Percentiles rank a stretch among this genome's conserved stretches.
Evolutionary conservation across 2,329 filamentous ascomycete genomes (phyloP).

Genomic region (Apiospora pterosperma): DNA sequence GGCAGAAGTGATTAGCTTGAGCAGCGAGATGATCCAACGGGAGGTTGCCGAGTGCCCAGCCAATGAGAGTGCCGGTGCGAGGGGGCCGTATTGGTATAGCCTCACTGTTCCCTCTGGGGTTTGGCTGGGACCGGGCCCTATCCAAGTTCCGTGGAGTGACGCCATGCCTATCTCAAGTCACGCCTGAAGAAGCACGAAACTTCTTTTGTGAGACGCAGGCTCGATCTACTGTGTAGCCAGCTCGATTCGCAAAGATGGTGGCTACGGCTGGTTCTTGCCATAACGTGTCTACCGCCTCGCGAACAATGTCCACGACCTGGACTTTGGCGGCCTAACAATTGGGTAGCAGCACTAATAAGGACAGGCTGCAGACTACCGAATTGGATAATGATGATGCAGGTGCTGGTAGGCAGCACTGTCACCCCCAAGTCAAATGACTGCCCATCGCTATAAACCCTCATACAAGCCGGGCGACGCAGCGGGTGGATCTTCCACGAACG

Average conservation of each 20-base stretch:
- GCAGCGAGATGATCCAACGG: background rate
- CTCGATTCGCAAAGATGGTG: background rate
- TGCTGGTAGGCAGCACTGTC: background rate
- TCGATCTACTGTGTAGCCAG: background rate
- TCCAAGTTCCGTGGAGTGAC: background rate
- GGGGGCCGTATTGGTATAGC: background rate
- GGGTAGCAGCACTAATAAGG: background rate
- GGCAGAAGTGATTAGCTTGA: background rate
- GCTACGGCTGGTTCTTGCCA: background rate
- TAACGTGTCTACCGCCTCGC: background rate
- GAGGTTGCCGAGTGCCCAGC: background rate
- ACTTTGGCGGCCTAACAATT: background rate
- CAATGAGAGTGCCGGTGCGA: background rate
- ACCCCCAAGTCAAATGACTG: background rate
- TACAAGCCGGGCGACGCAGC: background rate
- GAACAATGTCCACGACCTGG: background rate
- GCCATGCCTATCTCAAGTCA: background rate
- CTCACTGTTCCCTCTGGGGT: background rate
- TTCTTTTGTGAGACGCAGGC: fast-evolving
- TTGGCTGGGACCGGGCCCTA: background rate
- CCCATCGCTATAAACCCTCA: background rate
- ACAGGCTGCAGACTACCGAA: background rate
- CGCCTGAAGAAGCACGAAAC: background rate
- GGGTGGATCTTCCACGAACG: background rate
- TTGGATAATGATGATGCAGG: background rate